Evolutionary conservation across 2,329 filamentous ascomycete genomes (phyloP).

Genomic region (Cylindrodendrum hubeiense): DNA sequence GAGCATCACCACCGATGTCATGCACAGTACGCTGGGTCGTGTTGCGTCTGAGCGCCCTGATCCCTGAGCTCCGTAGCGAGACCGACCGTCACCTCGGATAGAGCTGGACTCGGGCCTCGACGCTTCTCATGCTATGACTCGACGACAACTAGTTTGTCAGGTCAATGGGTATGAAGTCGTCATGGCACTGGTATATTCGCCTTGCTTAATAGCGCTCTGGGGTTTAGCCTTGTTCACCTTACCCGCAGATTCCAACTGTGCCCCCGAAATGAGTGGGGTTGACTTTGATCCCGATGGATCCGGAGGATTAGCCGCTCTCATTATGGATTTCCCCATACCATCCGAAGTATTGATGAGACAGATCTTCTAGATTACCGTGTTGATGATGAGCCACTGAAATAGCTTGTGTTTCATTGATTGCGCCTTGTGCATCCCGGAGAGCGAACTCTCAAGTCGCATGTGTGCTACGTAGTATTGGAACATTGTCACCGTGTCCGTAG

Average conservation of each 20-base stretch:
- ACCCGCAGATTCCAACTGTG: not conserved
- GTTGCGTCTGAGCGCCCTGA: not conserved
- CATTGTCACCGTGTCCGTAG: not conserved
- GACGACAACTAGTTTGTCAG: not conserved
- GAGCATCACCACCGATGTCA: not conserved
- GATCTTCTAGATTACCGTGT: not conserved
- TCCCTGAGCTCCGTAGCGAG: not conserved
- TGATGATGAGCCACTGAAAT: not conserved
- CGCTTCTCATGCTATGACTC: not conserved
- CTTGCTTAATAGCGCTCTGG: not conserved
- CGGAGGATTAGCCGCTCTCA: not conserved
- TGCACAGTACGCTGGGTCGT: not conserved
- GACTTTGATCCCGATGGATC: not conserved
- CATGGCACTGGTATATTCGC: not conserved
- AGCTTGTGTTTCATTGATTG: not conserved
- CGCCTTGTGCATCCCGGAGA: not conserved
- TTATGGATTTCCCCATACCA: not conserved
- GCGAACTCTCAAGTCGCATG: not conserved
- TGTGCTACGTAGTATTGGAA: no score
- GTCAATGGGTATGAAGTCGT: not conserved
- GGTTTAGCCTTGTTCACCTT: not conserved
- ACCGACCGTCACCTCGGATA: not conserved
- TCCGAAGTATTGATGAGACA: not conserved
- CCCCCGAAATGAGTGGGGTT: not conserved
- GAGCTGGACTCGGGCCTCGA: not conserved